phyloP scores from a whole-genome alignment of 2,329 filamentous ascomycete species.

The Immersiporthe knoxdaviesiana region DNA sequence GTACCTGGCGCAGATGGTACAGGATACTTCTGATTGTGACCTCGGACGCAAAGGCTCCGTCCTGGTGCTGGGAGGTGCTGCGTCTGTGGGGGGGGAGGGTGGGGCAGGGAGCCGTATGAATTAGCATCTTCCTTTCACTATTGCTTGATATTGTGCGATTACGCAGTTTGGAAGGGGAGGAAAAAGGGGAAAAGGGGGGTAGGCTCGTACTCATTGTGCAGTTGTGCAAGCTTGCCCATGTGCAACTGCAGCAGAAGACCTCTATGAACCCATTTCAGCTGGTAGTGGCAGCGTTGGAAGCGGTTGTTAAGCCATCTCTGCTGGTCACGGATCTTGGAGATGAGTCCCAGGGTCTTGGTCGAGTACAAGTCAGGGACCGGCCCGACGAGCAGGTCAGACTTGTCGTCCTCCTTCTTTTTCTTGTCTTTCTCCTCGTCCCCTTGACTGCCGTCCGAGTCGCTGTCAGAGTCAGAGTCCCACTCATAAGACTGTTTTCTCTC shows the following conservation, averaged over 20 bases:
- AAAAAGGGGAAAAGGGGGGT: background rate
- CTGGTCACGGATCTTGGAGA: background rate
- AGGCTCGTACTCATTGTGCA: constrained; percentile 3
- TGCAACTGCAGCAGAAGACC: constrained; percentile 17
- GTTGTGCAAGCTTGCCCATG: constrained; percentile 14
- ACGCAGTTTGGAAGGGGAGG: background rate
- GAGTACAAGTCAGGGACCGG: constrained; percentile 18
- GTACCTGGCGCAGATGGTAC: background rate
- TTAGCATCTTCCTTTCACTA: background rate
- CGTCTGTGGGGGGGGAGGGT: too few relatives aligned
- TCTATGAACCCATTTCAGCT: constrained; percentile 18
- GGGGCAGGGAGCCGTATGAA: background rate
- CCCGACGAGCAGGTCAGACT: constrained; percentile 12
- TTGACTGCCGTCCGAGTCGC: background rate
- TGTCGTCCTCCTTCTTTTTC: constrained; percentile 9
- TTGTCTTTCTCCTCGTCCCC: constrained; percentile 6
- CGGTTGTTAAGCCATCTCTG: constrained; percentile 6
- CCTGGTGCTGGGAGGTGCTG: constrained; percentile 1
- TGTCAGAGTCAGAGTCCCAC: background rate
- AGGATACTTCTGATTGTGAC: constrained; percentile 2
- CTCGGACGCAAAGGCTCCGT: constrained; percentile 20
- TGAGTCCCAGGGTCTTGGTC: constrained; percentile 6
- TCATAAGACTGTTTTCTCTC: background rate
- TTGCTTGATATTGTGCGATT: background rate
- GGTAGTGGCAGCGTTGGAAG: background rate